These are phyloP conservation scores for Termitomyces sp. DNA, from an alignment of 768 basidiomycete species.

Conservation along the genomic window DNA sequence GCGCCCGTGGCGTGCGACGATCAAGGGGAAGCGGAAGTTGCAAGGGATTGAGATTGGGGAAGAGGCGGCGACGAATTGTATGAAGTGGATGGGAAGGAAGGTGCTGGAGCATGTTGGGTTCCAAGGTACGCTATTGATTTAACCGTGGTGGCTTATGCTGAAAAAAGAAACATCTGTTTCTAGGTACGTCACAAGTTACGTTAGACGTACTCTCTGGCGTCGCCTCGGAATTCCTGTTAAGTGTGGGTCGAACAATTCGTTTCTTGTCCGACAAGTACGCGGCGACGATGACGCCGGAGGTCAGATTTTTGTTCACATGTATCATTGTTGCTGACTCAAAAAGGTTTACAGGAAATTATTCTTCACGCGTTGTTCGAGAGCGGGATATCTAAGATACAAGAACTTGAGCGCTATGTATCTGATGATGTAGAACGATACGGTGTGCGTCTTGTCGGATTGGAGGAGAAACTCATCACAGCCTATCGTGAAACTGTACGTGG, in stretches of 20 bases:
- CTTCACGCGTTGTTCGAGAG: conserved; percentile 89
- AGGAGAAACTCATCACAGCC: conserved; percentile 80
- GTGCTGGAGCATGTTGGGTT: conserved; percentile 89
- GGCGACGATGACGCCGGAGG: conserved; percentile 80
- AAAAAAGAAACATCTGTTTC: neutral
- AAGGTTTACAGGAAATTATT: conserved; percentile 73
- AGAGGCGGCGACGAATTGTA: conserved; percentile 54
- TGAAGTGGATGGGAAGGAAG: conserved; percentile 69
- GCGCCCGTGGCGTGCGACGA: conserved; percentile 45
- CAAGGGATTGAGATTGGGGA: conserved; percentile 53
- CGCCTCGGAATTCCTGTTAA: conserved; percentile 74
- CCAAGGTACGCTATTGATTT: conserved; percentile 58
- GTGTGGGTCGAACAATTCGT: conserved; percentile 82
- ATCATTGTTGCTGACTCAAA: conserved; percentile 3
- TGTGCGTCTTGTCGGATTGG: conserved; percentile 65
- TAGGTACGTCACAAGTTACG: conserved; percentile 71
- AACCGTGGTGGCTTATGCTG: neutral
- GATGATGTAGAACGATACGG: conserved; percentile 88
- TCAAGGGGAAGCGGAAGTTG: conserved; percentile 22
- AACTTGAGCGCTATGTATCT: conserved; percentile 81
- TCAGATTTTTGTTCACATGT: conserved; percentile 26
- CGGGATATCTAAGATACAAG: conserved; percentile 70
- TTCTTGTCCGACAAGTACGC: conserved; percentile 80
- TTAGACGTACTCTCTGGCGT: conserved; percentile 76
- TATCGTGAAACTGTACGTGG: conserved; percentile 73